phyloP scores from a whole-genome alignment of 176 grass and related monocot species.

The Chrysopogon serrulatus region DNA sequence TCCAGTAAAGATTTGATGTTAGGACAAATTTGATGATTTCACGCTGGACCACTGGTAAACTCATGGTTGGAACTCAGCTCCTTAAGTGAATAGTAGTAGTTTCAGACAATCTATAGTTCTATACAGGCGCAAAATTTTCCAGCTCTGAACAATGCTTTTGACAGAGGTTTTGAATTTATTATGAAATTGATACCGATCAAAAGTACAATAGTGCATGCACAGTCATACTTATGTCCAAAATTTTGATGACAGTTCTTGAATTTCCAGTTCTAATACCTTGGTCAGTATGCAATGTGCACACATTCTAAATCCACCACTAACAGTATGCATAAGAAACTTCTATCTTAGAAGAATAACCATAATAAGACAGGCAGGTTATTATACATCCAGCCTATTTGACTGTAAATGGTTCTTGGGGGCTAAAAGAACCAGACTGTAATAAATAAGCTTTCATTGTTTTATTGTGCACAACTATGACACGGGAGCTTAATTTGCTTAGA shows the following conservation, averaged over 20 bases:
- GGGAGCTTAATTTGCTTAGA: neutral
- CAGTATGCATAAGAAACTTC: neutral
- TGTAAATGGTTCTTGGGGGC: neutral
- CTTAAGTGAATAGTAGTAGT: neutral
- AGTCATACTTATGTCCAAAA: neutral
- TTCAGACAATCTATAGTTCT: neutral
- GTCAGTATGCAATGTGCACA: neutral
- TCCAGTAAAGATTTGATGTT: neutral
- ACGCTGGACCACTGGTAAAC: neutral
- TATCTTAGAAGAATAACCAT: constrained; percentile 2
- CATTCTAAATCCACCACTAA: neutral
- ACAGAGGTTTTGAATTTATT: neutral
- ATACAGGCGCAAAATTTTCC: neutral
- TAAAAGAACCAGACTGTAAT: neutral
- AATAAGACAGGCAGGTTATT: neutral
- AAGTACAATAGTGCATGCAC: neutral
- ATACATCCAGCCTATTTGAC: neutral
- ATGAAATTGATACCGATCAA: neutral
- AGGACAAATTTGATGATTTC: neutral
- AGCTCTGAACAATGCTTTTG: neutral
- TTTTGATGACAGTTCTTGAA: neutral
- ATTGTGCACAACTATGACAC: constrained; percentile 13
- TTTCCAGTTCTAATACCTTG: neutral
- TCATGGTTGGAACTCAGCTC: neutral
- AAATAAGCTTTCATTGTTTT: neutral